Conservation (phyloP, 2,329 filamentous ascomycete genomes). For the Leptoxyphium fumago region DNA sequence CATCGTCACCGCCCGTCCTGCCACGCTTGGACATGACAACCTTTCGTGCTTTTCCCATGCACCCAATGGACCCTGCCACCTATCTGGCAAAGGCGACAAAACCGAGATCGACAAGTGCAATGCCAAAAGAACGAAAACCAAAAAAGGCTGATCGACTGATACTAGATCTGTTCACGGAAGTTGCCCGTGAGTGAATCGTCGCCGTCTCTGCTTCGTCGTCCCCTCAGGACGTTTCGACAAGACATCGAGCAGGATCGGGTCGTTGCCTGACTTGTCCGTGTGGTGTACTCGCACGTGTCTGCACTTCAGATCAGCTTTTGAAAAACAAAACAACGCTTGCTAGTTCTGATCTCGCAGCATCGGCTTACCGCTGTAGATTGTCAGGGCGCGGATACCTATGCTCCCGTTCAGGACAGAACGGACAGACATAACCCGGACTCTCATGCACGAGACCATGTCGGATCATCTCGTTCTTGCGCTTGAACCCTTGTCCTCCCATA, state of each 20-base stretch:
- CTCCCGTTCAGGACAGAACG: conserved; percentile 85
- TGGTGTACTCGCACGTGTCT: conserved; percentile 93
- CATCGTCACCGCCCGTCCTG: no score
- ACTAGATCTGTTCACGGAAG: conserved; percentile 4
- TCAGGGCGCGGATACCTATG: conserved; percentile 92
- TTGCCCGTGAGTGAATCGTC: conserved; percentile 33
- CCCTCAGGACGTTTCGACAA: conserved; percentile 76
- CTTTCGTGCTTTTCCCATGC: no score
- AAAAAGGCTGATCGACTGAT: no score
- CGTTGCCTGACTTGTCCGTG: conserved; percentile 76
- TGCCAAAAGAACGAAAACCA: no score
- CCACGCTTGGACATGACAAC: no score
- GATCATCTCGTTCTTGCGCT: conserved; percentile 57
- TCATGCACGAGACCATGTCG: conserved; percentile 79
- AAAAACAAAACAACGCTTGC: background rate
- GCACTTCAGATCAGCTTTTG: conserved; percentile 1
- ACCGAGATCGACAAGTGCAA: no score
- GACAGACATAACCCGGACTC: conserved; percentile 88
- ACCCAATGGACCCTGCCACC: no score
- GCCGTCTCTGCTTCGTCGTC: conserved; percentile 62
- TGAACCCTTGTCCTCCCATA: conserved; percentile 52
- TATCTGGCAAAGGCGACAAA: no score
- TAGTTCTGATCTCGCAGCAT: background rate
- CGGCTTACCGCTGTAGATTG: conserved; percentile 72
- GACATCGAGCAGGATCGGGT: conserved; percentile 65